phyloP scores from a whole-genome alignment of 2,329 filamentous ascomycete species.

The Erysiphe pulchra region DNA sequence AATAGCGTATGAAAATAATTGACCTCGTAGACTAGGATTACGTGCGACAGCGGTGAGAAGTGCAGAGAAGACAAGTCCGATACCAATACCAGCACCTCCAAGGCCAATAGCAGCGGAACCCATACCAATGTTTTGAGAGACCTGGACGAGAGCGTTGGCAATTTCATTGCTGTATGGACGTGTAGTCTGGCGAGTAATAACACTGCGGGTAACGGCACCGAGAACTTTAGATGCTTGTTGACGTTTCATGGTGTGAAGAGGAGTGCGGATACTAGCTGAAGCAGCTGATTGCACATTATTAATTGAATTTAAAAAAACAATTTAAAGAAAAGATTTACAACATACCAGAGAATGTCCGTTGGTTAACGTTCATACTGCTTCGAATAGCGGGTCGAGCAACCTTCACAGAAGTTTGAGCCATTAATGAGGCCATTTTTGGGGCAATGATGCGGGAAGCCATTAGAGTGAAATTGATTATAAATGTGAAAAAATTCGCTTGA shows the following conservation, averaged over 20 bases:
- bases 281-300: conserved; percentile 14
- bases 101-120: conserved; percentile 77
- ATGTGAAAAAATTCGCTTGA: neutral
- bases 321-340: neutral
- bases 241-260: conserved; percentile 31
- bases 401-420: conserved; percentile 34
- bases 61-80: conserved; percentile 79
- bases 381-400: conserved; percentile 53
- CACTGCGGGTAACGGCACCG: conserved; percentile 19
- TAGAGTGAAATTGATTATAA: conserved; percentile 15
- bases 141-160: conserved; percentile 68
- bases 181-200: conserved; percentile 33
- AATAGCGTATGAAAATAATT: conserved; percentile 93
- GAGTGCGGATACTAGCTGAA: conserved; percentile 5
- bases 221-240: conserved; percentile 40
- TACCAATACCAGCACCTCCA: conserved; percentile 81
- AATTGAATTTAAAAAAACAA: neutral
- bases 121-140: conserved; percentile 80
- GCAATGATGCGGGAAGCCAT: conserved; percentile 62
- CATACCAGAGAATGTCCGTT: conserved; percentile 51
- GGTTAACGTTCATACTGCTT: conserved; percentile 29
- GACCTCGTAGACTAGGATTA: conserved; percentile 82
- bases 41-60: conserved; percentile 75
- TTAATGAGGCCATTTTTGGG: conserved; percentile 51
- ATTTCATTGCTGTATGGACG: conserved; percentile 74